A percentile compares a stretch with the other conserved stretches of the same genome.
These are phyloP conservation scores for Chaetomium olivaceum DNA, from an alignment of 2,329 filamentous ascomycete genomes.

Conservation along the genomic window DNA sequence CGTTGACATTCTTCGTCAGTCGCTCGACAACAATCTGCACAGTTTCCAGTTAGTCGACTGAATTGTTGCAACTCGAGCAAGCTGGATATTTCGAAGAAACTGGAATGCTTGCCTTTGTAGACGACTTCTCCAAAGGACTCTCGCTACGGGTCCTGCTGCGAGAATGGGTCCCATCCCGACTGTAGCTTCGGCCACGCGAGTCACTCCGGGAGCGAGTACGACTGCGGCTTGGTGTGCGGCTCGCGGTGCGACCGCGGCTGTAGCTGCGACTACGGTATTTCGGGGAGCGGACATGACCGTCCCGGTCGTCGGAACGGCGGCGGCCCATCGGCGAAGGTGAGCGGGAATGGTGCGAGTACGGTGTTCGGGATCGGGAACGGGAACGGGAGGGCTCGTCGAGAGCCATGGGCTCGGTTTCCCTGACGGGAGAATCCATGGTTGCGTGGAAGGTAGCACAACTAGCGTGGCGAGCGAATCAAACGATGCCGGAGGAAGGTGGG, in stretches of 20 bases:
- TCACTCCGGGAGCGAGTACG: conserved; percentile 37
- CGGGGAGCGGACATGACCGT: conserved; percentile 37
- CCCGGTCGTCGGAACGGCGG: conserved; percentile 21
- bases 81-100: not conserved
- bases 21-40: conserved; percentile 89
- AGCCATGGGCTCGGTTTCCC: conserved; percentile 25
- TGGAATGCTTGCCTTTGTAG: conserved; percentile 52
- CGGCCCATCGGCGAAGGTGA: conserved; percentile 37
- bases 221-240: conserved; percentile 35
- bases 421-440: conserved; percentile 29
- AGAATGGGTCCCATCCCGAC: conserved; percentile 34
- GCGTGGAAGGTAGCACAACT: conserved; percentile 23
- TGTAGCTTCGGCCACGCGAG: conserved; percentile 38
- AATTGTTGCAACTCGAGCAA: not conserved
- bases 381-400: conserved; percentile 28
- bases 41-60: conserved; percentile 6
- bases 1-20: conserved; percentile 90
- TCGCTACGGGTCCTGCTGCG: conserved; percentile 42
- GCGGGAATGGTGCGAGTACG: conserved; percentile 30
- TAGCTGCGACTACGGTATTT: conserved; percentile 38
- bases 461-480: conserved; percentile 10
- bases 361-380: conserved; percentile 28
- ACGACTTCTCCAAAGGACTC: conserved; percentile 47
- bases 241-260: conserved; percentile 36
- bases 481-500: not conserved